These are phyloP conservation scores for Hemileia vastatrix DNA, from an alignment of 1,284 basidiomycete species.

Conservation along the genomic window DNA sequence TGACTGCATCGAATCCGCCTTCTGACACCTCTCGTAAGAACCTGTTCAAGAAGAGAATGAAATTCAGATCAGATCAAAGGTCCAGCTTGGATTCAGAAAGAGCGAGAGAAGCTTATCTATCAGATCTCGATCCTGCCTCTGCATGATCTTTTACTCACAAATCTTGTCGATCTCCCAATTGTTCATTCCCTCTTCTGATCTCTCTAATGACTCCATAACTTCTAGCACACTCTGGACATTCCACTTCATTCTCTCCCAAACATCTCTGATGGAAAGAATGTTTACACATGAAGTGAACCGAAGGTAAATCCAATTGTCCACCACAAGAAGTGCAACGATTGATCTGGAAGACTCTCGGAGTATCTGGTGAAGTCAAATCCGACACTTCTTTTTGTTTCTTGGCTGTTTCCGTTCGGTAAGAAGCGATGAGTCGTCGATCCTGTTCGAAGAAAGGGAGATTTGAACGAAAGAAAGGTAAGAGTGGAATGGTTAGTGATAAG, in stretches of 20 bases:
- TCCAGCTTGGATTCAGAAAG: neutral
- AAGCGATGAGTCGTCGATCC: slow-evolving; percentile 72
- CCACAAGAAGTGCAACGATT: slow-evolving; percentile 79
- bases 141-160: no score
- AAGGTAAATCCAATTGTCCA: slow-evolving; percentile 79
- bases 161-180: no score
- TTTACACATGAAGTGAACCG: slow-evolving; percentile 94
- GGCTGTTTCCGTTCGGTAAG: slow-evolving; percentile 76
- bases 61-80: neutral
- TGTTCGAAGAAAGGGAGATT: slow-evolving; percentile 40
- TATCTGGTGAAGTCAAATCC: slow-evolving; percentile 63
- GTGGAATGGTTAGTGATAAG: no score
- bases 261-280: slow-evolving; percentile 95
- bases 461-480: neutral
- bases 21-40: slow-evolving; percentile 26
- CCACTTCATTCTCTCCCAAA: no score
- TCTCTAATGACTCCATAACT: no score
- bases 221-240: no score
- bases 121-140: no score
- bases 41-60: slow-evolving; percentile 1
- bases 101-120: no score
- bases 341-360: slow-evolving; percentile 82
- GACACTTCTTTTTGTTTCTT: slow-evolving; percentile 69
- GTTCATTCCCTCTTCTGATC: no score
- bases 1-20: slow-evolving; percentile 27